Base-by-base conservation (phyloP, 202 grass and related monocot species). In the Saccharum hybrid region DNA sequence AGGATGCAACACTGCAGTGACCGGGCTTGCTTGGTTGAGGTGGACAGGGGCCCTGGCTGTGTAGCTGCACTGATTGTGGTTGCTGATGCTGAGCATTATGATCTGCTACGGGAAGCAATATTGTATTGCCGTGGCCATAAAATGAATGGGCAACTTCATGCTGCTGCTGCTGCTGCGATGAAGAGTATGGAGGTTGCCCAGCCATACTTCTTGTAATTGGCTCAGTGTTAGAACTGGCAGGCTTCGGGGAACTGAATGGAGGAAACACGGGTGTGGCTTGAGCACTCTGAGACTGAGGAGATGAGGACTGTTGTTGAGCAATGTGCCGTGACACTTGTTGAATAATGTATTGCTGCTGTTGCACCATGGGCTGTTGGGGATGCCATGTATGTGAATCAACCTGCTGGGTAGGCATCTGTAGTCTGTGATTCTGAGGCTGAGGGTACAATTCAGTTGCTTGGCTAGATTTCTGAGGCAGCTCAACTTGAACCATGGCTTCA, bases 71-170 rank as follows among this genome's bases (percentile, higher is more conserved):
- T 48, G 73, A 91, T 23, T 84, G 84, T 38, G 80, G 66, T 42
- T 86, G 93, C 16, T 84, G 85, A 60, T 86, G 88, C 22, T 89
- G 89, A 26, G 87, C 71, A 70, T 38, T 81, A 83, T 91, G 87
- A 38, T 91, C 87, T 31, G 76, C 40, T 2, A 75, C 40, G 2
- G 84, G 84, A 72, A 90, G 87, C 41, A 86, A 84, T 51, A 83
- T 76, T 62, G 95, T 78, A 77, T 89, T 95, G 75, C 92, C 89
- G 81, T 90, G 87, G 75, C 85, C 94, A 74, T 92, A 97, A 72
- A 86, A 91, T 73, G 78, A 81, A 66, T 89, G 79, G 46, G 85
- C 48, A 71, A 74, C 78, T 86, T 93, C 95, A 62, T 91, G 89
- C 59, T 87, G 92, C 45, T 83, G 86, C 19, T 87, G 90, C n/a